These are phyloP conservation scores for Cryptosporidium baileyi DNA, from an alignment of 169 alveolate genomes.

Conservation along the genomic window DNA sequence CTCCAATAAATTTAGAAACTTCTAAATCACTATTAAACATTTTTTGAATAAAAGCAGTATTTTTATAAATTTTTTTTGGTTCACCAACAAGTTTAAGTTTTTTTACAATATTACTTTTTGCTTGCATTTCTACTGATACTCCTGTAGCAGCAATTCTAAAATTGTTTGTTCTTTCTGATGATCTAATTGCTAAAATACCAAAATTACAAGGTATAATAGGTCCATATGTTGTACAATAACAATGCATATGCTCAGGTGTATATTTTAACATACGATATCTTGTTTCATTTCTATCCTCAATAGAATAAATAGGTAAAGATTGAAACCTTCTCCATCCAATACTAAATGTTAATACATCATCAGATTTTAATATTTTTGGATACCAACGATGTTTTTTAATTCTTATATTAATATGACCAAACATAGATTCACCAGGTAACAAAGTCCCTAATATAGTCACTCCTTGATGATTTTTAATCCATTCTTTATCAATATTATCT, in stretches of 20 bases:
- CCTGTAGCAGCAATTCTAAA: conserved; percentile 97
- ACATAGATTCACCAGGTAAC: conserved; percentile 81
- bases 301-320: conserved; percentile 94
- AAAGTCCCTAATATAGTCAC: conserved; percentile 81
- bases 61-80: conserved; percentile 95
- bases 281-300: conserved; percentile 93
- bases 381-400: conserved; percentile 94
- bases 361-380: conserved; percentile 94
- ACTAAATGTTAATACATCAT: conserved; percentile 95
- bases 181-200: conserved; percentile 84
- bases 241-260: conserved; percentile 97
- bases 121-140: conserved; percentile 89
- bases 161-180: conserved; percentile 82
- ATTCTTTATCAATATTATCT: conserved; percentile 75
- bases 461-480: conserved; percentile 45
- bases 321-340: conserved; percentile 99
- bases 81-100: conserved; percentile 96
- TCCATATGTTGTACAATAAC: conserved; percentile 94
- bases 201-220: conserved; percentile 94
- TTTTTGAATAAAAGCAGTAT: conserved; percentile 96
- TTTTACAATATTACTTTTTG: conserved; percentile 85
- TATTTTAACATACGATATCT: conserved; percentile 85
- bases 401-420: conserved; percentile 86
- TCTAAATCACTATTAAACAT: conserved; percentile 98
- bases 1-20: conserved; percentile 96